A percentile compares a stretch with the other conserved stretches of the same genome.
Conservation (phyloP, 2,329 filamentous ascomycete genomes). For the Colletotrichum kahawae region DNA sequence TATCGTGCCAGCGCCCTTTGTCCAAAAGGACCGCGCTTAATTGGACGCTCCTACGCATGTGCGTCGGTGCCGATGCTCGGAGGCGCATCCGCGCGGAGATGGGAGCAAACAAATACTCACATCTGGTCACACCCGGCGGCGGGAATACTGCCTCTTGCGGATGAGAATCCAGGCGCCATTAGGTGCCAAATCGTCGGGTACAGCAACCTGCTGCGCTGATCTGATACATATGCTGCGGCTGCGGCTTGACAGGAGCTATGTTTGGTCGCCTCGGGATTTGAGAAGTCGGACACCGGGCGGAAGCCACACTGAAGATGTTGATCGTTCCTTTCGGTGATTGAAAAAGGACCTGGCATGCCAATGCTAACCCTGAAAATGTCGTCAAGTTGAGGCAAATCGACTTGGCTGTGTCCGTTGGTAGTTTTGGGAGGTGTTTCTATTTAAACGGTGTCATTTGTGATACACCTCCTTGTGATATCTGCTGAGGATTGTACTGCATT, state of each 20-base stretch:
- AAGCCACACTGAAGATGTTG: not conserved
- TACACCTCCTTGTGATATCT: not conserved
- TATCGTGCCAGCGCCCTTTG: not conserved
- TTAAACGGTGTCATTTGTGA: not conserved
- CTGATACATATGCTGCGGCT: not conserved
- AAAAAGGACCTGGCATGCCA: not conserved
- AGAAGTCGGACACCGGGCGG: not conserved
- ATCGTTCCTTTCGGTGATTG: not conserved
- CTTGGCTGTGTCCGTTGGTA: not conserved
- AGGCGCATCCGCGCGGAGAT: not conserved
- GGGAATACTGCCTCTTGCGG: not conserved
- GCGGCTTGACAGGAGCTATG: not conserved
- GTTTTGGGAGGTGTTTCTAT: not conserved
- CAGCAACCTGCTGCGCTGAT: not conserved
- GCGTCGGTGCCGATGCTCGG: not conserved
- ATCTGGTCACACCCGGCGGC: not conserved
- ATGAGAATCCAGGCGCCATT: not conserved
- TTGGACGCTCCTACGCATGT: not conserved
- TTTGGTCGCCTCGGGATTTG: not conserved
- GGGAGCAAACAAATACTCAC: not conserved
- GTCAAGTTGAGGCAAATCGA: not conserved
- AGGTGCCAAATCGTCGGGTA: not conserved
- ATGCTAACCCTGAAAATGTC: not conserved
- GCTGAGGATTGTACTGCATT: not conserved
- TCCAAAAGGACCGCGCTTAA: not conserved